Base-by-base conservation (phyloP, 2,329 filamentous ascomycete genomes). In the Cladosporium oxysporum region DNA sequence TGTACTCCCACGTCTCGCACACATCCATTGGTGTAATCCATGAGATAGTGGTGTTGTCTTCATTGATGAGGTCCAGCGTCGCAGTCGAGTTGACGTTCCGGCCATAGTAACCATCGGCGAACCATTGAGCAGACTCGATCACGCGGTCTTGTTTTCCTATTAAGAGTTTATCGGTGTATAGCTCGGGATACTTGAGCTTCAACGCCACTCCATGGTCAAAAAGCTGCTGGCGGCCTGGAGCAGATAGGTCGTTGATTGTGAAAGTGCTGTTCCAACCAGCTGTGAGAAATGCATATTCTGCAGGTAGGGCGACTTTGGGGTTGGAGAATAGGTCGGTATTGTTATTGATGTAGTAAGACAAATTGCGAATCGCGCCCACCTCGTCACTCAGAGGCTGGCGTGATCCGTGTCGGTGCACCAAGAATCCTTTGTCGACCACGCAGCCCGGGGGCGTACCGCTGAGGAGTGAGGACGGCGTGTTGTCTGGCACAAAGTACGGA, bases 201-300 rank as follows among this genome's bases (percentile, higher is more conserved):
- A 53, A 6, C 26, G 50, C 23, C 23, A 53, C 50, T 28, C 50
- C 50, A 31, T 53, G 50, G 14, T 53, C 50, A 18, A 53, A 53
- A 53, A 53, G 50, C 26, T 53, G 50, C 50, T 53, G 50, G 50
- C 50, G 50, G 23, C 50, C 50, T 2, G 50, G 50, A 53, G 50
- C 50, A 11, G 50, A 53, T 11, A 53, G 50, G 50, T 53, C 50
- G 50, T 53, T 53, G 16, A 53, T 53, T 26, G 50, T 53, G 50
- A 53, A 53, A 53, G 50, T 53, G 50, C 50, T 53, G 50, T 53
- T 53, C 50, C 50, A 53, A 53, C 50, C 50, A 28, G 11, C 50
- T 53, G 50, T 53, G 26, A 53, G 50, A 16, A 53, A 53, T 18
- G 23, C 50, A 16, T 53, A 53, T 29, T 53, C 50, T 26, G 50